Conservation (phyloP, 257 asterid genomes). For the Orobanche coerulescens region DNA sequence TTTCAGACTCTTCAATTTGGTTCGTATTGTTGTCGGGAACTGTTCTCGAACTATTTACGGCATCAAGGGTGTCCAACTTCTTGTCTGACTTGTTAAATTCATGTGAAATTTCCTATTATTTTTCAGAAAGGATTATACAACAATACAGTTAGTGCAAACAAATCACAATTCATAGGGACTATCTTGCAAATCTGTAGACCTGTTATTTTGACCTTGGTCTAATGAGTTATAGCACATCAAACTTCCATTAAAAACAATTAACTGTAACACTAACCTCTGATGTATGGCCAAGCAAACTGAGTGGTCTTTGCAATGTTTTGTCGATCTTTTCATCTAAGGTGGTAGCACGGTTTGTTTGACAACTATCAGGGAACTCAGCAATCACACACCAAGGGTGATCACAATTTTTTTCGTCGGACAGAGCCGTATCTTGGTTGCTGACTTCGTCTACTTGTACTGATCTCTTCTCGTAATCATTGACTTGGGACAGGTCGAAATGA, state of each 20-base stretch:
- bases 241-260: too few relatives aligned
- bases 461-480: constrained; percentile 32
- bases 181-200: too few relatives aligned
- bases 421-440: constrained; percentile 20
- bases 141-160: too few relatives aligned
- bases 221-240: too few relatives aligned
- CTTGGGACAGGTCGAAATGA: constrained; percentile 15
- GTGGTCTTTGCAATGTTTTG: constrained; percentile 5
- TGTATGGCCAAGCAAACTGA: neutral
- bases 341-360: constrained; percentile 11
- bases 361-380: neutral
- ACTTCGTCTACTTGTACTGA: constrained; percentile 29
- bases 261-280: neutral
- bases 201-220: too few relatives aligned
- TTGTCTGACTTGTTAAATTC: neutral
- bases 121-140: neutral
- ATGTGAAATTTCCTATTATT: neutral
- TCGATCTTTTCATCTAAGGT: neutral
- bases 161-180: too few relatives aligned
- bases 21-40: neutral
- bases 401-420: constrained; percentile 31
- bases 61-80: neutral
- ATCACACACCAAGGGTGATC: constrained; percentile 3
- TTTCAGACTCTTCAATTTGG: constrained; percentile 10
- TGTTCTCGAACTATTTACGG: neutral